A percentile compares a stretch with the other conserved stretches of the same genome.
phyloP scores from a whole-genome alignment of 2,329 filamentous ascomycete genomes.

The Cordyceps fumosorosea region DNA sequence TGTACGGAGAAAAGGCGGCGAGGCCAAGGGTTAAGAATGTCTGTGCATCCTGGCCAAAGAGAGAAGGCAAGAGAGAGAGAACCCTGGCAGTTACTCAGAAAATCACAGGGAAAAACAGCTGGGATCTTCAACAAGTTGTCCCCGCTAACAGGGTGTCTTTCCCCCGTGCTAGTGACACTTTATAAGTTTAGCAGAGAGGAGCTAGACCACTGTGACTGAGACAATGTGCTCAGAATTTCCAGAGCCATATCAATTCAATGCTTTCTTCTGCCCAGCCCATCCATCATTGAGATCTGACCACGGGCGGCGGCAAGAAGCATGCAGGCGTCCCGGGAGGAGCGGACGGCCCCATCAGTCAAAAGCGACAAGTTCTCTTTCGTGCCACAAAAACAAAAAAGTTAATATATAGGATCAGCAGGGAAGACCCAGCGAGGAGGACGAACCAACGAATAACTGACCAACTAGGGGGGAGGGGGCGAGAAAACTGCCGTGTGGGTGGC shows the following conservation, averaged over 20 bases:
- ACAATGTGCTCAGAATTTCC: neutral
- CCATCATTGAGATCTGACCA: neutral
- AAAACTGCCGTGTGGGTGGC: constrained; percentile 1
- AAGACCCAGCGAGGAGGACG: neutral
- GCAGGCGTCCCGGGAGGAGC: too few species aligned
- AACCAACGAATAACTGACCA: neutral
- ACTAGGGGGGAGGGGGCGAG: neutral
- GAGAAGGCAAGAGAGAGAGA: neutral
- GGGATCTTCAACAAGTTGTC: neutral
- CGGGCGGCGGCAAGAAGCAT: neutral
- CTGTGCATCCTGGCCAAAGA: neutral
- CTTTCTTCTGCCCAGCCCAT: too few species aligned
- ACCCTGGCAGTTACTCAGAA: neutral
- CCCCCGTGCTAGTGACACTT: neutral
- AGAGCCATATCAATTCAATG: neutral
- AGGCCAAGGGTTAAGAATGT: neutral
- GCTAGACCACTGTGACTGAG: constrained; percentile 4
- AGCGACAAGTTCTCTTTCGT: neutral
- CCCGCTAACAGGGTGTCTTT: neutral
- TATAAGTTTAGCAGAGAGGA: neutral
- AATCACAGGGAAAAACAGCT: neutral
- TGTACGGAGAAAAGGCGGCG: too few species aligned
- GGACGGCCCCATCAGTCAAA: neutral
- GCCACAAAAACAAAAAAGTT: neutral
- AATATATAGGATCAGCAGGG: neutral